Evolutionary conservation across 1,284 basidiomycete genomes (phyloP).

Genomic region (Pholiota adiposa): DNA sequence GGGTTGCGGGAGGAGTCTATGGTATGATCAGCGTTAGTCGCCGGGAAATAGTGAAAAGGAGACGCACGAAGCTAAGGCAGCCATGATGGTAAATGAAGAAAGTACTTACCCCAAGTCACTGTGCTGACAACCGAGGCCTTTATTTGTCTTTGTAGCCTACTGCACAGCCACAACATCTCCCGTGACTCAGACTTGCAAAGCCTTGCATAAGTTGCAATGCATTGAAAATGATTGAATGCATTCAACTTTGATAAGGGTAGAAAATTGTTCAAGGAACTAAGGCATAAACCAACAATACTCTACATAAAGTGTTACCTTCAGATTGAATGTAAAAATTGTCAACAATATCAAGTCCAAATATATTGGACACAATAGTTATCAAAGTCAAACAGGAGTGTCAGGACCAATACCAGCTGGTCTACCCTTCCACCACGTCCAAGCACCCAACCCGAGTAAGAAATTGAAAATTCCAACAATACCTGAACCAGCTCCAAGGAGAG

Average conservation of each 20-base stretch:
- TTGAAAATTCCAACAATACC: conserved; percentile 68
- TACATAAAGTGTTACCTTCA: too few relatives aligned
- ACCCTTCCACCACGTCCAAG: conserved; percentile 57
- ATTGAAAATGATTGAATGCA: too few relatives aligned
- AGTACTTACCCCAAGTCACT: not conserved
- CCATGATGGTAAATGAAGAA: conserved; percentile 44
- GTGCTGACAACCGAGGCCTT: not conserved
- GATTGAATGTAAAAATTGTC: too few relatives aligned
- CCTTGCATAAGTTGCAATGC: too few relatives aligned
- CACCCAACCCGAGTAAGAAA: conserved; percentile 61
- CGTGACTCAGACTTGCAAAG: not conserved
- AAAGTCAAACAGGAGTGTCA: conserved; percentile 14
- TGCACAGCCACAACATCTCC: not conserved
- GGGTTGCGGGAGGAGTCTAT: conserved; percentile 71
- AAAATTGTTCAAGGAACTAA: too few relatives aligned
- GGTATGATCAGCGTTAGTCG: not conserved
- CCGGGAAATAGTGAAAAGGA: not conserved
- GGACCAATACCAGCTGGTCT: conserved; percentile 7
- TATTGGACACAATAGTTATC: too few relatives aligned
- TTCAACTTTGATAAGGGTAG: too few relatives aligned
- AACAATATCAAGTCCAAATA: too few relatives aligned
- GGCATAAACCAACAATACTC: too few relatives aligned
- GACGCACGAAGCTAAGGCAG: conserved; percentile 63
- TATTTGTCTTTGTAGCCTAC: conserved; percentile 3
- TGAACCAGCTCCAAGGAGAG: conserved; percentile 78